Base-by-base conservation (phyloP, 1,284 basidiomycete species). In the Thelephora terrestris region DNA sequence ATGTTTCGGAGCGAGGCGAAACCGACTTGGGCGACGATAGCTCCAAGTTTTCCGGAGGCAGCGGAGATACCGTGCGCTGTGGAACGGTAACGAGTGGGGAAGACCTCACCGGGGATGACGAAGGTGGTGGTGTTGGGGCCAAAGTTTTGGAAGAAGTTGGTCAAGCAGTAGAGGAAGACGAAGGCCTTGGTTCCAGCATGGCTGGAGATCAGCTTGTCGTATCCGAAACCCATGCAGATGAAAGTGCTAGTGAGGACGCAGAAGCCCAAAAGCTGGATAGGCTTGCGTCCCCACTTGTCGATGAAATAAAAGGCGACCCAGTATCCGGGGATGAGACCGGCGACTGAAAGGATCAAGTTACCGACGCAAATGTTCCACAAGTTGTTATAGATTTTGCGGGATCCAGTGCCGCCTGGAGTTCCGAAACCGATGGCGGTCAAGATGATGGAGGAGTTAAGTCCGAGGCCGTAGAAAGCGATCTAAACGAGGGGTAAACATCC, bases 21-120 rank as follows among this genome's bases (percentile, higher is more conserved):
- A 40, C 79, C 86, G 54, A 90, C 79, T 65, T 91, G 86, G 3
- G 86, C 81, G 43, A 91, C 66, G 61, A 93, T 85, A 47, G 89
- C 89, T 38, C 89, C 90, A 45, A 90, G 71, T 66, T 91, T 92
- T 46, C 86, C 87, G 23, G 76, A 79, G 4, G 85, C 88, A 17
- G 89, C 90, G 17, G 82, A 85, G 61, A 93, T 90, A 64, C 89
- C 89, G 64, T 91, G 87, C 2, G 78, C 83, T 5, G 87, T 90
- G 0, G 85, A 85, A 45, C 88, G 76, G 67, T 90, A 90, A 42
- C 89, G 80, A 2, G 90, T 92, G 2, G 90, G 89, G 81, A 91
- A 93, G 24, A 73, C 78, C 64, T 93, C 88, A 49, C 85, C 87
- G 7, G 91, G 90, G 32, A 92, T 72, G 55, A 91, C 61, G 63